Base-by-base conservation (phyloP, 805 yeast species). In the Brettanomyces naardenensis region DNA sequence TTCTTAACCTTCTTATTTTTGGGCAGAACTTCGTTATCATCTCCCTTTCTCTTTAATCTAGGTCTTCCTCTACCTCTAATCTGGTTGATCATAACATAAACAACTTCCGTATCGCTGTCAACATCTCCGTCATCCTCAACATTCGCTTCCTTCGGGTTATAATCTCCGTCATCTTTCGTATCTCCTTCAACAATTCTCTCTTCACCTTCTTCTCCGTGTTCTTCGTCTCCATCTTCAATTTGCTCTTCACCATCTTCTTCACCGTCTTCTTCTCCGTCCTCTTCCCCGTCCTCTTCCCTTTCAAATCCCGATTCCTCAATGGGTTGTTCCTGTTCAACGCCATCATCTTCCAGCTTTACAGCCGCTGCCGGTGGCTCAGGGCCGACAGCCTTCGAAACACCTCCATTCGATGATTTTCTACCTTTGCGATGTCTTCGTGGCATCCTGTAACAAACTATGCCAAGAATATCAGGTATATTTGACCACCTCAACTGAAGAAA, bases 41-140 rank as follows among this genome's bases (percentile, higher is more conserved):
- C 32, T 53, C 35, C 48, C 53, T 43, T 48, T 39, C 40, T 42
- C 35, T 44, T 50, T 53, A 39, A 44, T 26, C 53, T 40, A 43
- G 42, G 54, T 43, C 66, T 31, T 31, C 66, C 53, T 40, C 65
- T 41, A 36, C 62, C 47, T 47, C 61, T 37, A 9, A 37, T n/a
- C 30, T 49, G 50, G 33, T 35, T 39, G 22, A 31, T 46, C 36
- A 35, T 44, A 32, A 27, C 34, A 33, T 19, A 25, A 33, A 28
- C 38, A 14, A 37, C 18, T 21, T 36, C 33, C 10, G 44, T 43
- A 29, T 45, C 49, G 23, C 45, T 44, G 28, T 48, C 56, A 23
- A 39, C 48, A n/a, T 46, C 50, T 20, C 45, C 44, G 20, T 46
- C 60, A 19, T 46, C 60, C 19, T 40, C 42, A 5, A 47, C 55